A percentile compares a stretch with the other conserved stretches of the same genome.
These are phyloP conservation scores for Tuber aestivum DNA, from an alignment of 495 filamentous ascomycete species.

Conservation along the genomic window DNA sequence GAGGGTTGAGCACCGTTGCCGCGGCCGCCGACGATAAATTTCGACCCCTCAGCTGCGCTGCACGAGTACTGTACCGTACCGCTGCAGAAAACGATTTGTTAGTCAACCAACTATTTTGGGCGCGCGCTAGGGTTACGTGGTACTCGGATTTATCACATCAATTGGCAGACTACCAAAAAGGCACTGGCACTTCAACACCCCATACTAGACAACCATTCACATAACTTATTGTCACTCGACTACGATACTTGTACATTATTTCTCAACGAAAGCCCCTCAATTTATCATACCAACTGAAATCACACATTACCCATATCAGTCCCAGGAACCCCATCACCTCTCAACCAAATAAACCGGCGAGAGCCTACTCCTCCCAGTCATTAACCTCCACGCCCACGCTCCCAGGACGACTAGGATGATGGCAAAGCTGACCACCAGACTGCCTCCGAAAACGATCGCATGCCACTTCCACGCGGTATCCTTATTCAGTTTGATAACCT, in stretches of 20 bases:
- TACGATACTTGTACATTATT: background rate
- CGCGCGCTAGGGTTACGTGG: no score
- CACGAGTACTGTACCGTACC: no score
- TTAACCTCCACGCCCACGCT: conserved; percentile 55
- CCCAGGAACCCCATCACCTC: background rate
- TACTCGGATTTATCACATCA: background rate
- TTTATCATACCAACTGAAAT: background rate
- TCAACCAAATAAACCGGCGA: conserved; percentile 12
- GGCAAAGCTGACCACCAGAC: conserved; percentile 60
- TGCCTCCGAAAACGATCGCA: conserved; percentile 62
- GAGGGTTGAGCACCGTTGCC: no score
- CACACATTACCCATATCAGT: background rate
- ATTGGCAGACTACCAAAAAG: background rate
- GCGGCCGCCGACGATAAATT: no score
- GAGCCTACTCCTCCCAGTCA: conserved; percentile 46
- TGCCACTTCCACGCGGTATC: conserved; percentile 63
- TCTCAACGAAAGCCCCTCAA: background rate
- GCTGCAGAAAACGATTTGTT: no score
- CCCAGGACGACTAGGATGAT: conserved; percentile 50
- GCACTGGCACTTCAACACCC: background rate
- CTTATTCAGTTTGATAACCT: conserved; percentile 47
- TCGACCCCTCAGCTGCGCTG: no score
- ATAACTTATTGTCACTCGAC: background rate
- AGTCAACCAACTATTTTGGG: no score
- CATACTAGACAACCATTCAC: background rate